phyloP scores from a whole-genome alignment of 2,329 filamentous ascomycete species.

The Endoconidiophora laricicola region DNA sequence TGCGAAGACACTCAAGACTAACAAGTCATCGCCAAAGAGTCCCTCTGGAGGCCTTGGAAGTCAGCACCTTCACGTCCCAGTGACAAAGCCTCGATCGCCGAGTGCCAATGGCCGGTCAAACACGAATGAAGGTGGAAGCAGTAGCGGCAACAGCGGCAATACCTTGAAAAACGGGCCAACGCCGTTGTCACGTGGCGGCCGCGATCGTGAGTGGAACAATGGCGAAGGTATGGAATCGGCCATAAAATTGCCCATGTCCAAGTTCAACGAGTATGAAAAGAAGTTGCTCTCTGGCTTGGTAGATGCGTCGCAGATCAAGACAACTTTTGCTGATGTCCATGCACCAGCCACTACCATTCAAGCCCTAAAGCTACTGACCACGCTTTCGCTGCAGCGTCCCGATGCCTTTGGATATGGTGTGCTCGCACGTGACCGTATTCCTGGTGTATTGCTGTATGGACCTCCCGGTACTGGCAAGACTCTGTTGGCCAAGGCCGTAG shows the following conservation, averaged over 20 bases:
- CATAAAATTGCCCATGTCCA: slow-evolving; percentile 16
- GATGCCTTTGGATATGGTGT: slow-evolving; percentile 96
- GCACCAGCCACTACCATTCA: slow-evolving; percentile 69
- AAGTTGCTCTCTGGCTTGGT: slow-evolving; percentile 68
- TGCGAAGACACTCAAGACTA: slow-evolving; percentile 1
- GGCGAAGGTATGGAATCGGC: background rate
- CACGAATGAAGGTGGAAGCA: no score
- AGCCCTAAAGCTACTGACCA: slow-evolving; percentile 75
- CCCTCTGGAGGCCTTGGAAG: background rate
- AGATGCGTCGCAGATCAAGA: slow-evolving; percentile 64
- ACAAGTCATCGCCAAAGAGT: background rate
- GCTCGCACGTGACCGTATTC: slow-evolving; percentile 76
- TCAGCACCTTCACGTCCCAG: slow-evolving; percentile 7
- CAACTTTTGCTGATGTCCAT: slow-evolving; percentile 77
- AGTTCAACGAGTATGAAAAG: slow-evolving; percentile 63
- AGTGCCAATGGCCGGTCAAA: background rate
- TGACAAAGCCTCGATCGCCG: background rate
- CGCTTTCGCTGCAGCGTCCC: slow-evolving; percentile 68
- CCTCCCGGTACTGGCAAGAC: slow-evolving; percentile 70
- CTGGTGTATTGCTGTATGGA: slow-evolving; percentile 74
- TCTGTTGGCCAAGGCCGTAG: slow-evolving; percentile 50
- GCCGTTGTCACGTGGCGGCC: slow-evolving; percentile 8
- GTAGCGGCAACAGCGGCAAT: background rate
- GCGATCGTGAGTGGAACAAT: background rate
- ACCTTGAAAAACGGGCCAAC: background rate